Evolutionary conservation across 2,329 filamentous ascomycete genomes (phyloP).

Genomic region (Purpureocillium lavendulum): DNA sequence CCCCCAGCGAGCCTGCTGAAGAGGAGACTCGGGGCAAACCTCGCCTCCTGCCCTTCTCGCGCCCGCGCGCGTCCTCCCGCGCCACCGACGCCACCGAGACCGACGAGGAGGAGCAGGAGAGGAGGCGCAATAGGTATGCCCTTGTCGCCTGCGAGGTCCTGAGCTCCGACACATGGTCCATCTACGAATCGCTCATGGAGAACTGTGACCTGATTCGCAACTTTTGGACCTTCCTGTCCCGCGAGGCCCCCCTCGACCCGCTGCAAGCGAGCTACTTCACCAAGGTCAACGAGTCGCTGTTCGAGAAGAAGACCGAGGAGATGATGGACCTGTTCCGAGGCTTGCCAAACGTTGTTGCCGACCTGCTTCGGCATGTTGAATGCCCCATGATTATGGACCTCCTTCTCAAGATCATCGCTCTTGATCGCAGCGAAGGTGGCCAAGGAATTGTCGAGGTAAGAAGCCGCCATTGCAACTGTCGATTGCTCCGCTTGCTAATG

Average conservation of each 20-base stretch:
- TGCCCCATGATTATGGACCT: constrained; percentile 98
- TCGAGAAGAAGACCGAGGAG: constrained; percentile 96
- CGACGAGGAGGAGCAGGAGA: constrained; percentile 71
- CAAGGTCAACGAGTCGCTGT: constrained; percentile 94
- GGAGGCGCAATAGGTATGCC: constrained; percentile 86
- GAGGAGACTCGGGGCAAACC: constrained; percentile 39
- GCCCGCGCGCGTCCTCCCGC: constrained; percentile 45
- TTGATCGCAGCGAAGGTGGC: constrained; percentile 86
- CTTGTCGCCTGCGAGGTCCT: constrained; percentile 90
- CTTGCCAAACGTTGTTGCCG: constrained; percentile 70
- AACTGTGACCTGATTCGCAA: constrained; percentile 68
- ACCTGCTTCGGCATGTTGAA: constrained; percentile 88
- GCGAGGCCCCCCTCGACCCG: constrained; percentile 78
- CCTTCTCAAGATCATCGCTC: constrained; percentile 88
- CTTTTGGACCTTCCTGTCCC: constrained; percentile 87
- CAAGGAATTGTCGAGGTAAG: constrained; percentile 88
- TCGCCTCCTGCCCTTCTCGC: constrained; percentile 37
- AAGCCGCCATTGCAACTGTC: constrained; percentile 5
- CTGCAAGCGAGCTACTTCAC: constrained; percentile 97
- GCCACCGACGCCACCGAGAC: constrained; percentile 36
- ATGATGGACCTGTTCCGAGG: constrained; percentile 89
- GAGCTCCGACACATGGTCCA: constrained; percentile 94
- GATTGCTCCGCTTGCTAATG: background rate
- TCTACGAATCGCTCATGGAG: constrained; percentile 85
- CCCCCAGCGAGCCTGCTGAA: constrained; percentile 41